Evolutionary conservation across 1,284 basidiomycete genomes (phyloP).

Genomic region (Trametes sp.): DNA sequence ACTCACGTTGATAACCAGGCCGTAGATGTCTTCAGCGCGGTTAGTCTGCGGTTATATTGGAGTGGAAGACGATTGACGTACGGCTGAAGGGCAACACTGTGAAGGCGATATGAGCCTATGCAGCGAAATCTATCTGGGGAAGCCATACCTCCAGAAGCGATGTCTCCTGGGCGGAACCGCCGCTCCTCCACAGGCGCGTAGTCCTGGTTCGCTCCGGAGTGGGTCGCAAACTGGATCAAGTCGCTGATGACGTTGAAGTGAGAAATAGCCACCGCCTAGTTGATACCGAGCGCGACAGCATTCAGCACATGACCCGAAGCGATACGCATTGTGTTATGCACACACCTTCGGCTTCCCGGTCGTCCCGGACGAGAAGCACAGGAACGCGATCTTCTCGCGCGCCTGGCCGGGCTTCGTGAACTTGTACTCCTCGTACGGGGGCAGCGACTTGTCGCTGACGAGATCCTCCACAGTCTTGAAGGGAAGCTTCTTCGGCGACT

Average conservation of each 20-base stretch:
- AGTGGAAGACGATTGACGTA: slow-evolving; percentile 17
- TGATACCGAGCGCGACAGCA: not conserved
- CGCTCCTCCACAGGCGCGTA: slow-evolving; percentile 38
- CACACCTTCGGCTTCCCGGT: slow-evolving; percentile 79
- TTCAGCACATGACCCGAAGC: not conserved
- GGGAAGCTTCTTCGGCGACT: not conserved
- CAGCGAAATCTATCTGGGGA: not conserved
- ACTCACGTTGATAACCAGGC: slow-evolving; percentile 56
- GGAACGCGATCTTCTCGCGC: slow-evolving; percentile 70
- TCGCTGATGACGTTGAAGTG: slow-evolving; percentile 75
- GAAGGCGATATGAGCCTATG: not conserved
- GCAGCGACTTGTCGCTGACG: slow-evolving; percentile 52
- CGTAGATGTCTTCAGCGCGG: slow-evolving; percentile 64
- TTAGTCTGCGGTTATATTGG: not conserved
- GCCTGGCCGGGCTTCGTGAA: slow-evolving; percentile 64
- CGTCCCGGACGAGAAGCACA: slow-evolving; percentile 81
- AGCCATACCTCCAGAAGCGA: slow-evolving; percentile 55
- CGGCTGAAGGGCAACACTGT: slow-evolving; percentile 42
- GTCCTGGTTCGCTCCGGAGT: slow-evolving; percentile 54
- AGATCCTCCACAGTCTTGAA: slow-evolving; percentile 56
- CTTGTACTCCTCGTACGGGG: slow-evolving; percentile 52
- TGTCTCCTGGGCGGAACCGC: slow-evolving; percentile 62
- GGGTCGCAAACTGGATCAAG: slow-evolving; percentile 61
- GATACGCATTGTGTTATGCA: not conserved
- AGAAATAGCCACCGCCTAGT: slow-evolving; percentile 71